These are phyloP conservation scores for Hansfordia pulvinata DNA, from an alignment of 2,329 filamentous ascomycete species.

Conservation along the genomic window DNA sequence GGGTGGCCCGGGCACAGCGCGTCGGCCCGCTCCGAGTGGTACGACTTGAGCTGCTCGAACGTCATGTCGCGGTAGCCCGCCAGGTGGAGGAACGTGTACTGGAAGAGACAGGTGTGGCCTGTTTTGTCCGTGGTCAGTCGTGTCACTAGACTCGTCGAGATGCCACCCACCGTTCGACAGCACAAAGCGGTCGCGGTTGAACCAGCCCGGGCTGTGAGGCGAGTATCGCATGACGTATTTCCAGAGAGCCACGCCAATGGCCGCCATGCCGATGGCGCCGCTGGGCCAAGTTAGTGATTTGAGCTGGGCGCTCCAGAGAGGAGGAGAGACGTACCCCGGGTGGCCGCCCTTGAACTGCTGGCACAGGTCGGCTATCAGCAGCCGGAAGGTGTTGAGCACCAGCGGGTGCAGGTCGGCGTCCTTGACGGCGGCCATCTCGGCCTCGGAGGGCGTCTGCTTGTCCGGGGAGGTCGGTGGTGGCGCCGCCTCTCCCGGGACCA, in stretches of 20 bases:
- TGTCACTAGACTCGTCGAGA: neutral
- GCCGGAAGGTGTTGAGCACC: constrained; percentile 45
- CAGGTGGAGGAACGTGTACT: constrained; percentile 35
- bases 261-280: constrained; percentile 21
- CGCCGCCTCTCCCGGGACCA: too few species aligned
- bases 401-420: constrained; percentile 19
- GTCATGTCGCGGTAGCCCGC: constrained; percentile 35
- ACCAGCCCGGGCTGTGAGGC: constrained; percentile 34
- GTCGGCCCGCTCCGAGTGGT: constrained; percentile 26
- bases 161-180: constrained; percentile 33
- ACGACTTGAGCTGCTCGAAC: constrained; percentile 36
- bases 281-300: constrained; percentile 4
- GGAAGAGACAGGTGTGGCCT: constrained; percentile 34
- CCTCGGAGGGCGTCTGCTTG: neutral
- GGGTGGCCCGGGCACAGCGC: constrained; percentile 37
- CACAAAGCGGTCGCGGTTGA: constrained; percentile 46
- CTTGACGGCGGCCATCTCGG: neutral
- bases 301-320: constrained; percentile 1
- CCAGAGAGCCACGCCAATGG: constrained; percentile 29
- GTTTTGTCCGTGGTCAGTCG: neutral
- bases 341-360: constrained; percentile 59
- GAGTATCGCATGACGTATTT: constrained; percentile 46
- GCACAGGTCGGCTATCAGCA: constrained; percentile 54
- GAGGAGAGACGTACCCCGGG: constrained; percentile 37
- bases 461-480: too few species aligned